Evolutionary conservation across 2,329 filamentous ascomycete genomes (phyloP), one percentile per base, ranked within the genome.

Genomic region (Aspergillus sp.): DNA sequence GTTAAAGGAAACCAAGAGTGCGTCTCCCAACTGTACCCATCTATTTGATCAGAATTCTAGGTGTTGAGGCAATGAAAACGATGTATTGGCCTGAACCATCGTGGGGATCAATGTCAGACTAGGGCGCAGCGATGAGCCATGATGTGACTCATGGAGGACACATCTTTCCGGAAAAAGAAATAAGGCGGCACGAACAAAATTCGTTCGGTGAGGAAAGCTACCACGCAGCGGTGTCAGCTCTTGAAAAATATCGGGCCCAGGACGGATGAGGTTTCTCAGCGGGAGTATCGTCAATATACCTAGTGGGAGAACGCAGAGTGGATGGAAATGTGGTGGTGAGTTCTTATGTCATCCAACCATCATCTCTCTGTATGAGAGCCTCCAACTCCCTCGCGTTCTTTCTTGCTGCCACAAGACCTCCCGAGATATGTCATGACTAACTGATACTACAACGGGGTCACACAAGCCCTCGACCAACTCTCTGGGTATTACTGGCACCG

Each of bases 311-410:
- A 17, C 30, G 18, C 9, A 49, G 20, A 13, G 48, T 32, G 42
- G 13, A 43, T 38, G 26, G 39, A 22, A 3, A 39, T 42, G n/a
- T 49, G 49, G 43, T 36, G 34, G 34, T 36, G 17, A 36, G 15
- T 24, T 48, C 39, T 55, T 56, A 58, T 58, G 56, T 56, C 56
- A 58, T 58, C 56, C 48, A 48, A 15, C 42, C 53, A 49, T 58
- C 56, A 34, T 41, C 42, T 49, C 42, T 24, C 5, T 24, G n/a
- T 12, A 15, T 9, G 42, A 11, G 8, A 11, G 26, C 26, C 26
- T 11, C 3, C 41, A 18, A 24, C 22, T 44, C 12, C 24, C 3
- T 22, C 18, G 26, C 26, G 11, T 30, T 8, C 2, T 15, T 24
- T 44, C 9, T 44, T n/a, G 13, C 42, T n/a, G 5, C 42, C 3